Percentiles rank a stretch among this genome's conserved stretches.
Evolutionary conservation across 306 rosid species (phyloP).

Genomic region (Inga oerstediana): DNA sequence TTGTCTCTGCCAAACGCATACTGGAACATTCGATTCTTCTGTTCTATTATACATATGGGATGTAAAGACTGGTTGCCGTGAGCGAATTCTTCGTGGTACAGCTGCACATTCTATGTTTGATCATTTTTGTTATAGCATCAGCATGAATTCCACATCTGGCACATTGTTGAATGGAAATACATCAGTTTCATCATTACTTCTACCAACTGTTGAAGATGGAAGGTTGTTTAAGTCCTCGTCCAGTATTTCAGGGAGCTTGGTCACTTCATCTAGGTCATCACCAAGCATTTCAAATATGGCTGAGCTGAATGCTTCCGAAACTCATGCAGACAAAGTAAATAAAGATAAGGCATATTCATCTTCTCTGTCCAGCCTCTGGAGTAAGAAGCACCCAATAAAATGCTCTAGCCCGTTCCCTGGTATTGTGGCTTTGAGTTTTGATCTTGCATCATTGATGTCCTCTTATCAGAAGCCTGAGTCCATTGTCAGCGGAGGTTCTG

Average conservation of each 20-base stretch:
- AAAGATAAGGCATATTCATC: conserved; percentile 41
- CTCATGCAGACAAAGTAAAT: conserved; percentile 47
- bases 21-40: conserved; percentile 64
- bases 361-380: conserved; percentile 42
- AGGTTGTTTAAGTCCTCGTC: conserved; percentile 54
- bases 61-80: conserved; percentile 86
- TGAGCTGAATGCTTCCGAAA: conserved; percentile 50
- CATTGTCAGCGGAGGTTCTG: conserved; percentile 36
- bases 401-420: conserved; percentile 94
- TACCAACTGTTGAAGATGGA: conserved; percentile 75
- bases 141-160: conserved; percentile 71
- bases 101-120: conserved; percentile 94
- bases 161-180: conserved; percentile 79
- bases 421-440: conserved; percentile 75
- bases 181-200: conserved; percentile 82
- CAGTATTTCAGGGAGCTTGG: conserved; percentile 46
- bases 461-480: conserved; percentile 54
- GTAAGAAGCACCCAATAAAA: conserved; percentile 68
- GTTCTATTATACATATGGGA: conserved; percentile 90
- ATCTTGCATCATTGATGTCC: conserved; percentile 74
- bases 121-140: conserved; percentile 79
- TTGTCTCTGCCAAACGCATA: conserved; percentile 70
- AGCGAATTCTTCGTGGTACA: conserved; percentile 82
- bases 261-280: conserved; percentile 50
- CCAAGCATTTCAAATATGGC: conserved; percentile 48